Evolutionary conservation across 352 stramenopile genomes (phyloP).

Genomic region (Pythium sp.): DNA sequence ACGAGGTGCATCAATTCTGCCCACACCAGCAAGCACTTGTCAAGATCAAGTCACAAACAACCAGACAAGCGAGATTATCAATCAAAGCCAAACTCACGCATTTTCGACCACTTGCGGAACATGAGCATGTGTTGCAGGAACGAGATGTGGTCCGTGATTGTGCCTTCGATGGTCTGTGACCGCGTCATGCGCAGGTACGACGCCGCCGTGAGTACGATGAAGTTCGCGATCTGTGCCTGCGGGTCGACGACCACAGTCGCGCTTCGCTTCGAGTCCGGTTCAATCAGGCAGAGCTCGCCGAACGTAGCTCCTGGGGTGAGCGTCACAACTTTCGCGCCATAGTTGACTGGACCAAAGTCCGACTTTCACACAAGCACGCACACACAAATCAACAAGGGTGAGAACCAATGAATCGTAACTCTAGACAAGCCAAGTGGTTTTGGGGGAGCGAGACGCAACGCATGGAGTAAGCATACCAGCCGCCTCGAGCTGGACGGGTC

Average conservation of each 20-base stretch:
- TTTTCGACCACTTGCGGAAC: slow-evolving; percentile 82
- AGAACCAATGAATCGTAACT: not conserved
- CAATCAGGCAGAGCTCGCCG: slow-evolving; percentile 82
- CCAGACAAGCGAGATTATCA: not conserved
- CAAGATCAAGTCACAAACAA: not conserved
- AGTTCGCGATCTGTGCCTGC: slow-evolving; percentile 66
- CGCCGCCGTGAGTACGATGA: slow-evolving; percentile 80
- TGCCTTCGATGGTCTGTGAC: slow-evolving; percentile 76
- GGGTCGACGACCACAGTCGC: slow-evolving; percentile 77
- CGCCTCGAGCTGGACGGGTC: slow-evolving; percentile 37
- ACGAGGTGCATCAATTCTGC: slow-evolving; percentile 83
- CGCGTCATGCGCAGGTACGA: slow-evolving; percentile 83
- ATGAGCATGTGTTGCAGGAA: slow-evolving; percentile 80
- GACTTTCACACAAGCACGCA: slow-evolving; percentile 20
- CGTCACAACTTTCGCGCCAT: slow-evolving; percentile 65
- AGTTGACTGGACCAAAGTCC: slow-evolving; percentile 36
- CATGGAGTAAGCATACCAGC: slow-evolving; percentile 23
- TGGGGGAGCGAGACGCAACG: not conserved
- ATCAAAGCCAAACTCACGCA: slow-evolving; percentile 47
- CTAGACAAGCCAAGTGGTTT: not conserved
- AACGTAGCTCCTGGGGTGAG: slow-evolving; percentile 79
- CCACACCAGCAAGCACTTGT: not conserved
- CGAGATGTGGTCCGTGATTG: slow-evolving; percentile 81
- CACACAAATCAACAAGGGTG: not conserved
- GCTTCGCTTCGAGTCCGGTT: slow-evolving; percentile 82